Percentiles rank a stretch among this genome's conserved stretches.
phyloP scores from a whole-genome alignment of 371 early-diverging fungal species.

The Parasitella parasitica region DNA sequence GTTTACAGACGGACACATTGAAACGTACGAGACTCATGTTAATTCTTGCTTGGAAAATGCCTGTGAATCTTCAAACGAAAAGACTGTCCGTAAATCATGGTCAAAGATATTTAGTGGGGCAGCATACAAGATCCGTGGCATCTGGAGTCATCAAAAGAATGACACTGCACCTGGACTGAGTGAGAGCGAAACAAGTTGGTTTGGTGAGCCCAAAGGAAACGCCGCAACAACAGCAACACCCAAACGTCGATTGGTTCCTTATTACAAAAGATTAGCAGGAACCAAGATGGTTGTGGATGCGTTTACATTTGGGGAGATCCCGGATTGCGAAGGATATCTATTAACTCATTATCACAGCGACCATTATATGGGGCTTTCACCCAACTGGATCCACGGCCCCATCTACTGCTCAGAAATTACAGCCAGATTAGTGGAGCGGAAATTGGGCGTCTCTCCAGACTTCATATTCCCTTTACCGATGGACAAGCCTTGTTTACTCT shows the following conservation, averaged over 20 bases:
- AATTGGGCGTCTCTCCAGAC: conserved; percentile 59
- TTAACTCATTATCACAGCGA: conserved; percentile 89
- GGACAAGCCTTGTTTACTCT: conserved; percentile 41
- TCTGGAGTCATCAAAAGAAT: conserved; percentile 10
- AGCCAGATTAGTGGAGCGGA: conserved; percentile 67
- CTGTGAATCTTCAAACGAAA: not conserved
- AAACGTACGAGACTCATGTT: not conserved
- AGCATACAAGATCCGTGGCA: conserved; percentile 4
- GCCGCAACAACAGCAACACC: not conserved
- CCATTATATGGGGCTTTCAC: conserved; percentile 82
- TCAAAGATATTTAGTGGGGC: not conserved
- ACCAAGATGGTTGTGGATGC: conserved; percentile 89
- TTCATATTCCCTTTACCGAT: conserved; percentile 70
- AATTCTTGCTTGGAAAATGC: not conserved
- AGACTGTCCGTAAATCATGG: not conserved
- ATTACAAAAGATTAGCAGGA: conserved; percentile 28
- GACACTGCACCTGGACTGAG: conserved; percentile 12
- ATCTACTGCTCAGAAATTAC: conserved; percentile 89
- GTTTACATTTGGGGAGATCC: conserved; percentile 78
- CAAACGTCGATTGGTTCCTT: not conserved
- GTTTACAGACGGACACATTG: not conserved
- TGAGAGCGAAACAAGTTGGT: conserved; percentile 3
- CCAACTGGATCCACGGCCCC: conserved; percentile 69
- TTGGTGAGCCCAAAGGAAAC: not conserved
- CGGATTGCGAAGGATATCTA: conserved; percentile 78